Base-by-base conservation (phyloP, 75 land plant species). In the Pseudotsuga menziesii region DNA sequence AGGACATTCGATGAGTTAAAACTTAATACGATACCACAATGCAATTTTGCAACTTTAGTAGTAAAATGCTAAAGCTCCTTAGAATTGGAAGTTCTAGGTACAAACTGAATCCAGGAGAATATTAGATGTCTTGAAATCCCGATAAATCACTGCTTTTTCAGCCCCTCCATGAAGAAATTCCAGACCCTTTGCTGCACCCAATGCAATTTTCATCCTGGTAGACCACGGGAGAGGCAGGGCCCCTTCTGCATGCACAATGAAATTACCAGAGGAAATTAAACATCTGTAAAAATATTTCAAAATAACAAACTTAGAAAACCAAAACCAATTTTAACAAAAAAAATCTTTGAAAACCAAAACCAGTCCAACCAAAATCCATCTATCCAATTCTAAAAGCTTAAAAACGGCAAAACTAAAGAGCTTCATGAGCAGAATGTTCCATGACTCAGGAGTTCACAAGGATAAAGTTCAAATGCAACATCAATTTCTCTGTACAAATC, bases 151-250 rank as follows among this genome's bases (percentile, higher is more conserved):
- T 16, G 85, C 88, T 75, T 81, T 85, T 79, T 88, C 83, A 39
- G 89, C 87, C 77, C 86, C 89, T 52, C 84, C 89, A 75, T 89
- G 91, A 74, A 89, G 89, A 82, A 87, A 89, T 35, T 87, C 89
- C 66, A 87, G 84, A 59, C 91, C 85, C 82, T 84, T 87, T 39
- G 89, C 90, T 74, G 87, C 90, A 80, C 82, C 85, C 41, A 89
- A 80, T 64, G 91, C 89, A 77, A 89, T 84, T 82, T 89, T 89
- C 89, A 89, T 89, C 57, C 91, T 87, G 20, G 80, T 84, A 32
- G 85, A 77, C 91, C 91, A 89, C 41, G 81, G 69, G 71, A 78
- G 60, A 35, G 82, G 79, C 75, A 76, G 76, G 52, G 77, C 77
- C 44, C 77, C 77, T 76, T 70, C 76, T 69, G 72, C 54, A 6